phyloP scores from a whole-genome alignment of 2,329 filamentous ascomycete species.

The Hymenoscyphus scutula region DNA sequence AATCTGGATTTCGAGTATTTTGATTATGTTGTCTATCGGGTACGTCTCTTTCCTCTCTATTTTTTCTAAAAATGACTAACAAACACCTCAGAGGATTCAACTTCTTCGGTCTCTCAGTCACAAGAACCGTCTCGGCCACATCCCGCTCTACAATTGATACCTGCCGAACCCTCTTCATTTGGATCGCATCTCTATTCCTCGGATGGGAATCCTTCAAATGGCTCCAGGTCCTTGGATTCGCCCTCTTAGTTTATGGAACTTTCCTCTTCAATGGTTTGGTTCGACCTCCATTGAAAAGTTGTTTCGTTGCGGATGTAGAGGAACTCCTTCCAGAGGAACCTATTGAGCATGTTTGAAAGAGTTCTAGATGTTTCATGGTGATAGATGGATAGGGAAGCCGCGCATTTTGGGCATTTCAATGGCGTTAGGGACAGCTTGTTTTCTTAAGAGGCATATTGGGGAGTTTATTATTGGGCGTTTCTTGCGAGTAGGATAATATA shows the following conservation, averaged over 20 bases:
- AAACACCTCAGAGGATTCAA: conserved; percentile 75
- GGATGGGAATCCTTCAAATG: conserved; percentile 98
- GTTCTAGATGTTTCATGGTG: neutral
- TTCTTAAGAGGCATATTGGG: neutral
- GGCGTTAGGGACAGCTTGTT: neutral
- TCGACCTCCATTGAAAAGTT: conserved; percentile 72
- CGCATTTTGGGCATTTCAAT: neutral
- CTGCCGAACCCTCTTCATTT: conserved; percentile 95
- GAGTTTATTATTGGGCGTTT: neutral
- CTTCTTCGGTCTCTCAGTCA: conserved; percentile 95
- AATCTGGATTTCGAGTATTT: conserved; percentile 72
- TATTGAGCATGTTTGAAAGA: conserved; percentile 61
- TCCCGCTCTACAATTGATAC: conserved; percentile 96
- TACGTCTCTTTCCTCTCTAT: conserved; percentile 46
- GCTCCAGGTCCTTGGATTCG: conserved; percentile 89
- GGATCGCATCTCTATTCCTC: conserved; percentile 87
- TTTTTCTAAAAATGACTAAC: conserved; percentile 1
- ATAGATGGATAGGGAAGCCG: neutral
- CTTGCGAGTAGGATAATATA: neutral
- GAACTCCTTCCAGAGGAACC: conserved; percentile 78
- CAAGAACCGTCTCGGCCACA: conserved; percentile 83
- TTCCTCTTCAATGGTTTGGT: conserved; percentile 95
- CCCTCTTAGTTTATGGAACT: conserved; percentile 88
- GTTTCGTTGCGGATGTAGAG: conserved; percentile 55
- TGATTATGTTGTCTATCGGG: conserved; percentile 99